Conservation (phyloP, 345 rosid genomes). For the Brassica juncea region DNA sequence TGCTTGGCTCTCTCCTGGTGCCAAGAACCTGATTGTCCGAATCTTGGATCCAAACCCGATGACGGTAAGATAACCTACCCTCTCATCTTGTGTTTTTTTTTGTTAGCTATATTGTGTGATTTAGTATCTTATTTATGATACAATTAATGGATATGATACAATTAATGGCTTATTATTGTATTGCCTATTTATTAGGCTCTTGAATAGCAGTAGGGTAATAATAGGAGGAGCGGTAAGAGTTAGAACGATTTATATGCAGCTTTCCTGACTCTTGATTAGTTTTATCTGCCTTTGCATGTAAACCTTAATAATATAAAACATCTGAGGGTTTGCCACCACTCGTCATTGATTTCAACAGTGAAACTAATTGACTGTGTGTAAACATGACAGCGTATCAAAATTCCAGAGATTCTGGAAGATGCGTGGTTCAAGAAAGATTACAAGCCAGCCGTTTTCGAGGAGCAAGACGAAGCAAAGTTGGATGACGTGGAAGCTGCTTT, state of each 20-base stretch:
- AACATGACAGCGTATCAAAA: slow-evolving; percentile 75
- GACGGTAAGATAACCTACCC: slow-evolving; percentile 59
- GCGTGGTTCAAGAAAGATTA: slow-evolving; percentile 85
- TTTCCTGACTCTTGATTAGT: too few relatives aligned
- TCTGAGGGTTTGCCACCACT: background rate
- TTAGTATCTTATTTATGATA: slow-evolving; percentile 8
- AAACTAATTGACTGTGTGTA: slow-evolving; percentile 29
- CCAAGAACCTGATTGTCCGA: slow-evolving; percentile 80
- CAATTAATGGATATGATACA: background rate
- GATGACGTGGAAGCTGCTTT: slow-evolving; percentile 95
- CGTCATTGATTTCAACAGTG: background rate
- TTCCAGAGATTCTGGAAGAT: slow-evolving; percentile 77
- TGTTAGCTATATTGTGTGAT: background rate
- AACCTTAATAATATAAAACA: background rate
- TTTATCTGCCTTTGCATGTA: background rate
- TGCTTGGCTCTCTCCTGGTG: slow-evolving; percentile 93
- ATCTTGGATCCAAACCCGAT: slow-evolving; percentile 88
- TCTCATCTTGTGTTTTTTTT: slow-evolving; percentile 1
- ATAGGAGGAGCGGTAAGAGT: background rate
- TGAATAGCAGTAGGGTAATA: background rate
- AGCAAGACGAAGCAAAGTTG: slow-evolving; percentile 65
- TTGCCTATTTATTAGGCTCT: background rate
- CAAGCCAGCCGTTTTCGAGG: slow-evolving; percentile 75
- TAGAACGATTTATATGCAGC: background rate
- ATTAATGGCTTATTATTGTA: background rate